Percentiles rank a stretch among this genome's conserved stretches.
phyloP scores from a whole-genome alignment of 2,329 filamentous ascomycete genomes.

The Drechslerella coelobrocha region DNA sequence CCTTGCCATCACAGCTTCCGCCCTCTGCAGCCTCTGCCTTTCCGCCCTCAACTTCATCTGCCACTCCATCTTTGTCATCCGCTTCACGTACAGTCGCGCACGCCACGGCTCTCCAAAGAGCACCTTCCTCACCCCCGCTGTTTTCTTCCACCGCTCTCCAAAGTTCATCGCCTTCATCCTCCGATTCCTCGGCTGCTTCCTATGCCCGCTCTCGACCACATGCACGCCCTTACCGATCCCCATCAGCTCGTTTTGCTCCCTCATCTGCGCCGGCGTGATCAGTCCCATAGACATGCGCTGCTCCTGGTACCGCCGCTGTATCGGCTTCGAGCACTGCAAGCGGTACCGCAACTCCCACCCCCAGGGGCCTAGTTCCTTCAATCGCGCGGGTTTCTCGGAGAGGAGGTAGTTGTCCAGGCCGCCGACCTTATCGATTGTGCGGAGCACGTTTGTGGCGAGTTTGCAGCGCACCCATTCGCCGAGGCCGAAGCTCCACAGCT shows the following conservation, averaged over 20 bases:
- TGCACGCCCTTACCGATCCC: conserved; percentile 36
- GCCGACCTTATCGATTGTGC: conserved; percentile 79
- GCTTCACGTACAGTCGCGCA: conserved; percentile 60
- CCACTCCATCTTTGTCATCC: conserved; percentile 58
- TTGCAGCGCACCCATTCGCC: conserved; percentile 70
- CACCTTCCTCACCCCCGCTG: conserved; percentile 55
- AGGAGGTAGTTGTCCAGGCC: conserved; percentile 91
- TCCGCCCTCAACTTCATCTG: conserved; percentile 60
- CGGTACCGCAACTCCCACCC: conserved; percentile 92
- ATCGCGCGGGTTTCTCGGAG: conserved; percentile 75
- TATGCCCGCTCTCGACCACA: conserved; percentile 13
- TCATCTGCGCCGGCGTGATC: conserved; percentile 59
- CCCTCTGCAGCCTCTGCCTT: conserved; percentile 58
- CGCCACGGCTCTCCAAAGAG: conserved; percentile 58
- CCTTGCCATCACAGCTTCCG: conserved; percentile 57
- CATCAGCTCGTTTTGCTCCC: conserved; percentile 51
- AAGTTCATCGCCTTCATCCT: conserved; percentile 57
- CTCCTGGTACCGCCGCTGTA: conserved; percentile 70
- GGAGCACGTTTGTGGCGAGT: conserved; percentile 72
- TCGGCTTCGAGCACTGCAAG: conserved; percentile 77
- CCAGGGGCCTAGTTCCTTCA: conserved; percentile 85
- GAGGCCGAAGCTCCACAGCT: conserved; percentile 70
- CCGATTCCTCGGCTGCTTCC: conserved; percentile 7
- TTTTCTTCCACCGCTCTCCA: conserved; percentile 56
- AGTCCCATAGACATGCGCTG: conserved; percentile 73